Conservation (phyloP, 305 asterid genomes). For the Fraxinus albicans region DNA sequence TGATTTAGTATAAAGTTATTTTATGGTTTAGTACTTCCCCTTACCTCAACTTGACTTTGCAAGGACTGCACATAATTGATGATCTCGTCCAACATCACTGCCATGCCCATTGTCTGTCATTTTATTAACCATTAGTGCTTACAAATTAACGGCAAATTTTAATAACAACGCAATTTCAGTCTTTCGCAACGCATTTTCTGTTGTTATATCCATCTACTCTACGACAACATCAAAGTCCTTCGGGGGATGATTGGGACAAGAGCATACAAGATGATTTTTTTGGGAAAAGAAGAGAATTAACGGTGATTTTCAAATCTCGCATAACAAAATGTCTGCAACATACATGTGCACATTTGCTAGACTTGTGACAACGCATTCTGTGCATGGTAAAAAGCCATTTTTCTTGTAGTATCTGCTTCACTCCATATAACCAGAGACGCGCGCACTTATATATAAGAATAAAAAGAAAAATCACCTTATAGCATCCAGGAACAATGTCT, state of each 20-base stretch:
- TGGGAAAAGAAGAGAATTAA: too few relatives aligned
- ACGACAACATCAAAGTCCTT: too few relatives aligned
- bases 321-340: too few relatives aligned
- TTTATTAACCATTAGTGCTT: background rate
- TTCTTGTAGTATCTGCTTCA: background rate
- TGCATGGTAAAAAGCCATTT: too few relatives aligned
- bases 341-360: too few relatives aligned
- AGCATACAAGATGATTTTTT: too few relatives aligned
- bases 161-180: too few relatives aligned
- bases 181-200: too few relatives aligned
- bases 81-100: conserved; percentile 88
- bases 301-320: too few relatives aligned
- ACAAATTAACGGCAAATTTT: background rate
- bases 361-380: too few relatives aligned
- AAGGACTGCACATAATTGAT: conserved; percentile 80
- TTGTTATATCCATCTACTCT: too few relatives aligned
- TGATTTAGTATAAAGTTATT: background rate
- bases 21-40: conserved; percentile 6
- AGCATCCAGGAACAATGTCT: conserved; percentile 92
- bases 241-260: too few relatives aligned
- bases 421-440: background rate
- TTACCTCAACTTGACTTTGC: conserved; percentile 93
- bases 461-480: conserved; percentile 48
- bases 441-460: background rate
- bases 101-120: conserved; percentile 95